Evolutionary conservation across 2,329 filamentous ascomycete genomes (phyloP).

Genomic region (Diaporthe vaccinii): DNA sequence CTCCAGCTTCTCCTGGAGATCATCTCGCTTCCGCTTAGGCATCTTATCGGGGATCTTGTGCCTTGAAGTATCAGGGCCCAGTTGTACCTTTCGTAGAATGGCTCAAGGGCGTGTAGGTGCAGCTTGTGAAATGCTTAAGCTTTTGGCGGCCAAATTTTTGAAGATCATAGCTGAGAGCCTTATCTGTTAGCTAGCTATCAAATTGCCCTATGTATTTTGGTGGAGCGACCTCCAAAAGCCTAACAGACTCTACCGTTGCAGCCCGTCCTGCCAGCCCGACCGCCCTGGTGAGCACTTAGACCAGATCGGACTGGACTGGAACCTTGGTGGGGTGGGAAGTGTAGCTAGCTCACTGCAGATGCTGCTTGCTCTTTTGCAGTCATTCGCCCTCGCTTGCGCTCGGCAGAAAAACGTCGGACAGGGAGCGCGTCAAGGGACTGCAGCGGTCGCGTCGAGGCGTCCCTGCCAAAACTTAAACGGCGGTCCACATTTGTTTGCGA

Average conservation of each 20-base stretch:
- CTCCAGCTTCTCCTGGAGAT: conserved; percentile 41
- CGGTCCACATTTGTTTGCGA: conserved; percentile 36
- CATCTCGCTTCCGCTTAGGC: conserved; percentile 71
- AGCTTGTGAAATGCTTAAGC: conserved; percentile 21
- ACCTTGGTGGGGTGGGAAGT: conserved; percentile 29
- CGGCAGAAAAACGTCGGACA: conserved; percentile 22
- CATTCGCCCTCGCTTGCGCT: conserved; percentile 25
- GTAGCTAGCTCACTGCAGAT: conserved; percentile 7
- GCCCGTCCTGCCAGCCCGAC: neutral
- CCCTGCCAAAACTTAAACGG: conserved; percentile 22
- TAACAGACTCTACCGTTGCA: conserved; percentile 13
- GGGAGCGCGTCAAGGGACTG: conserved; percentile 30
- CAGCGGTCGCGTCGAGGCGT: conserved; percentile 35
- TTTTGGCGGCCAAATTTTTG: conserved; percentile 30
- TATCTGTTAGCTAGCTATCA: conserved; percentile 17
- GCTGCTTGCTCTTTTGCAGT: neutral
- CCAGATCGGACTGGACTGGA: conserved; percentile 18
- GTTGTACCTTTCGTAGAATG: neutral
- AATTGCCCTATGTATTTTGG: neutral
- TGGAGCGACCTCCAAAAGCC: neutral
- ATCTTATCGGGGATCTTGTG: conserved; percentile 51
- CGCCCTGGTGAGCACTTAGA: conserved; percentile 17
- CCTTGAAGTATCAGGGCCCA: neutral
- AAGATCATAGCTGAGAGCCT: neutral
- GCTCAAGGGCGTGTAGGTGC: neutral